Base-by-base conservation (phyloP, 306 rosid species). In the Rubus parviflorus region DNA sequence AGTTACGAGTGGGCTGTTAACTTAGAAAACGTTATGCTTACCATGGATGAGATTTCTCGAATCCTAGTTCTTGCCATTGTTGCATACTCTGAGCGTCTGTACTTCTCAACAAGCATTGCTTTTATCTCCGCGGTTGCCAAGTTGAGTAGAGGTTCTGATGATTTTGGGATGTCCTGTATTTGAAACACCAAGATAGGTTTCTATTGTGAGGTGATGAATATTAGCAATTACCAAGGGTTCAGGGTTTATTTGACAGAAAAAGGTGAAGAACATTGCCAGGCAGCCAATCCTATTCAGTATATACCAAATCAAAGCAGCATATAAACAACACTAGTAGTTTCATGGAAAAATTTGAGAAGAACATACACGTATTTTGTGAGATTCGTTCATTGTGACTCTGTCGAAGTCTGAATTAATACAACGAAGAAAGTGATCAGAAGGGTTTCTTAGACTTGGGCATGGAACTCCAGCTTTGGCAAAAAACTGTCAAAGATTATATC, bases 371-470 rank as follows among this genome's bases (percentile, higher is more conserved):
- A 80, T 79, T 85, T 79, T 84, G 68, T 73, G 86, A 70, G 90
- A 80, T 56, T 77, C 81, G 79, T 70, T 80, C 72, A 90, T 66
- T 25, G 88, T 87, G 76, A 89, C 86, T 68, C 75, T 73, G 74
- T 95, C 98, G 9, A 95, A 95, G 76, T 91, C 98, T 35, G 98
- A 91, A 83, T 95, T 95, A 10, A 92, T 88, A 63, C 96, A 92
- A 22, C 97, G 92, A 23, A 95, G 95, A 87, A 92, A 92, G 81
- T 95, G 98, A 87, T 95, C 98, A 1, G 97, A 89, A 80, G 98
- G 98, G 78, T 90, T 95, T 88, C 97, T 84, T 84, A 85, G 86
- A 79, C 89, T 89, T 41, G 97, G 97, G 82, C 98, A 95, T 23
- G 97, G 97, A 80, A 95, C 87, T 85, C 95, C 98, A 0, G 93